Evolutionary conservation across 2,329 filamentous ascomycete species (phyloP).

Genomic region (Exophiala sp.): DNA sequence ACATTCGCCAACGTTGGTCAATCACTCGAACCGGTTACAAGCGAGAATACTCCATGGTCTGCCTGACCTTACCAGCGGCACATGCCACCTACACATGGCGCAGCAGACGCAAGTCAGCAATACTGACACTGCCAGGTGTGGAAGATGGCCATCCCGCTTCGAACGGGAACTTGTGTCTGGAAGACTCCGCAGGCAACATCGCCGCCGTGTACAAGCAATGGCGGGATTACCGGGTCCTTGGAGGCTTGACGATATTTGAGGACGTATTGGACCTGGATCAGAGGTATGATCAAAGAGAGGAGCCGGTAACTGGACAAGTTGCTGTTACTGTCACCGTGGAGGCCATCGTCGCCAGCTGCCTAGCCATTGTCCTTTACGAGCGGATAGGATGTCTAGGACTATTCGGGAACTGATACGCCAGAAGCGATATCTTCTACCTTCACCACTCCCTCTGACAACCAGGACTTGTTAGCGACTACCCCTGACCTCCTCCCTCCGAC

Average conservation of each 20-base stretch:
- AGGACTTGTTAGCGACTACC: too few relatives aligned
- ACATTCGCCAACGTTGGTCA: slow-evolving; percentile 2
- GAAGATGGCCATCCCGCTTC: slow-evolving; percentile 11
- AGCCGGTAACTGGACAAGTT: background rate
- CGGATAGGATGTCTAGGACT: slow-evolving; percentile 16
- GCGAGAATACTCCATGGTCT: slow-evolving; percentile 12
- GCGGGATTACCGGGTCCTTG: slow-evolving; percentile 13
- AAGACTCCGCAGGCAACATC: slow-evolving; percentile 3
- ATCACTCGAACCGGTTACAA: slow-evolving; percentile 7
- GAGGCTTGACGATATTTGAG: slow-evolving; percentile 12
- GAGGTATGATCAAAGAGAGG: background rate
- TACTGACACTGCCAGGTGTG: slow-evolving; percentile 9
- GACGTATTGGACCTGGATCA: background rate
- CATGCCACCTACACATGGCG: slow-evolving; percentile 11
- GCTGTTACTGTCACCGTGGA: slow-evolving; percentile 3
- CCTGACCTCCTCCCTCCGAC: too few relatives aligned
- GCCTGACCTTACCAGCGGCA: background rate
- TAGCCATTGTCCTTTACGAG: slow-evolving; percentile 17
- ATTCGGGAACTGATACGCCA: slow-evolving; percentile 12
- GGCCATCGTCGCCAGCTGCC: slow-evolving; percentile 13
- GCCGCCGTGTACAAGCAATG: slow-evolving; percentile 21
- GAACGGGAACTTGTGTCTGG: slow-evolving; percentile 16
- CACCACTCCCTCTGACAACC: too few relatives aligned
- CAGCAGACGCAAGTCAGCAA: background rate
- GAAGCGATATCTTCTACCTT: too few relatives aligned